Base-by-base conservation (phyloP, 768 basidiomycete species). In the Trametes villosa region DNA sequence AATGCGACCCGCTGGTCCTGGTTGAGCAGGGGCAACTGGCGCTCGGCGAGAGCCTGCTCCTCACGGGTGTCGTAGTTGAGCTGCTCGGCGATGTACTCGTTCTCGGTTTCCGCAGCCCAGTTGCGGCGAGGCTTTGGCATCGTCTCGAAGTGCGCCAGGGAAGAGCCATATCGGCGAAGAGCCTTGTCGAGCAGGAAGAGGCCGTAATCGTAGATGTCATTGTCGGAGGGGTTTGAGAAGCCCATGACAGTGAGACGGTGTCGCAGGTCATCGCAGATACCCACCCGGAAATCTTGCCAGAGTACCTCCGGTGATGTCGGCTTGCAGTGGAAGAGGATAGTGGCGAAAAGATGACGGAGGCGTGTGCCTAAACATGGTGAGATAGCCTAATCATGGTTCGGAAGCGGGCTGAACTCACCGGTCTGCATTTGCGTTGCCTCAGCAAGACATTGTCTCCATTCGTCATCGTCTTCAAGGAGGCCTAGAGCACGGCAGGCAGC, bases 201-300 rank as follows among this genome's bases (percentile, higher is more conserved):
- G 17, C 81, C 79, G 74, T 77, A 80, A 60, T 81, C 77, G 64
- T 70, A 75, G 2, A 77, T 53, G 20, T 76, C 47, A 2, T 74
- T 75, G 1, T 74, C 56, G 15, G 75, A 65, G 1, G 73, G 68
- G 20, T 73, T 34, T 0, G 6, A 29, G 15, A 59, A 44, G 4
- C 63, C 59, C 4, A 63, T 50, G 9, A 11, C 27, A 9, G 41
- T 48, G 2, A 81, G 66, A 0, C 55, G 55, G 45, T 65, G 50
- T 4, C 18, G 41, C 1, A 82, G 67, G 57, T 82, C 77, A 72
- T 82, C 77, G 70, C 79, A 81, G 4, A 83, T 78, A 15, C 67
- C 27, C 0, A 27, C 5, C 13, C 67, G 62, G 56, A 76, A 82
- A 7, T 69, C 58, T 2, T 58, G 31, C 82, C 82, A 83, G 1